Conservation (phyloP, 179 eudicot genomes). For the Carnegiea gigantea region DNA sequence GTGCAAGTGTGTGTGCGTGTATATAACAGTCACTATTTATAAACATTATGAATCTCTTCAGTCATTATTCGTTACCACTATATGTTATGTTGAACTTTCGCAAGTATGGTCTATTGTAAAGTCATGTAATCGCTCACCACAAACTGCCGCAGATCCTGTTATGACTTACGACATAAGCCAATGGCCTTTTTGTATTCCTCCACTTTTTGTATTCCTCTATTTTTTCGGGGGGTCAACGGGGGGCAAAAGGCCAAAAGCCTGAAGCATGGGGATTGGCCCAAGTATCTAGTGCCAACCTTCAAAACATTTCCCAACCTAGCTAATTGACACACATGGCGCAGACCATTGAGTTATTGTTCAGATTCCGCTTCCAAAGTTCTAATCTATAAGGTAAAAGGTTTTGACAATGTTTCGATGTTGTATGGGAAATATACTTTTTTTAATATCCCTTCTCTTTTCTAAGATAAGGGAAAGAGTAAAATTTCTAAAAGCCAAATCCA, state of each 20-base stretch:
- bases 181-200: background rate
- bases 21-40: background rate
- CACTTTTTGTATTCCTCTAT: background rate
- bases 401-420: background rate
- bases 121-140: background rate
- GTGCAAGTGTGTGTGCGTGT: too few relatives aligned
- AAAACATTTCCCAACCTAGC: background rate
- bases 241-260: background rate
- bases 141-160: background rate
- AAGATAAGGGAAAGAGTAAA: background rate
- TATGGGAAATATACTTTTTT: background rate
- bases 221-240: background rate
- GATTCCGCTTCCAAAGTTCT: background rate
- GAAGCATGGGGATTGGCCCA: too few relatives aligned
- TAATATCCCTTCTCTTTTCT: background rate
- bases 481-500: background rate
- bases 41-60: background rate
- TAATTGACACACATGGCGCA: background rate
- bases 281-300: too few relatives aligned
- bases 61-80: background rate
- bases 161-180: background rate
- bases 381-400: background rate
- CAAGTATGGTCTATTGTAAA: too few relatives aligned
- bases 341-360: background rate
- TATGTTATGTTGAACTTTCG: background rate